Percentiles rank a stretch among this genome's conserved stretches.
phyloP scores from a whole-genome alignment of 768 basidiomycete genomes.

The Filobasidium wieringae region DNA sequence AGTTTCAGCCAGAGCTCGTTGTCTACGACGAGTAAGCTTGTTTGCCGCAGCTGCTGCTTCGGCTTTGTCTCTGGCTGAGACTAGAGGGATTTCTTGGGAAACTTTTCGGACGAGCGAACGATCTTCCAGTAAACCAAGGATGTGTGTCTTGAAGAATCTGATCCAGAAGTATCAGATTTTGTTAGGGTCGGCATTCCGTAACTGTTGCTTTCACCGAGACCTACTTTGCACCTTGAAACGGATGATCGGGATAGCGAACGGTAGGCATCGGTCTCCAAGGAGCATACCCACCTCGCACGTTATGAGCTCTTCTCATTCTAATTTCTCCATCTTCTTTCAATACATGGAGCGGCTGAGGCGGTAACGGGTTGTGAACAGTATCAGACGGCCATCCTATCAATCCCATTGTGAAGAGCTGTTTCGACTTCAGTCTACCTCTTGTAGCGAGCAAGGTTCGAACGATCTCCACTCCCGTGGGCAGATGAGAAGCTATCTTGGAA shows the following conservation, averaged over 20 bases:
- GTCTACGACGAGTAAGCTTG: conserved; percentile 14
- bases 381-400: conserved; percentile 15
- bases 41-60: conserved; percentile 18
- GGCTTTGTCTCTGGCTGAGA: conserved; percentile 18
- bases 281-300: conserved; percentile 23
- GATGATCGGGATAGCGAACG: conserved; percentile 27
- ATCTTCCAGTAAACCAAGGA: conserved; percentile 22
- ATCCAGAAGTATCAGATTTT: not conserved
- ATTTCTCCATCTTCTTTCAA: conserved; percentile 17
- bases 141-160: conserved; percentile 22
- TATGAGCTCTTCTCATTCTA: conserved; percentile 24
- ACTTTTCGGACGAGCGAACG: conserved; percentile 22
- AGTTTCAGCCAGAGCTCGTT: conserved; percentile 7
- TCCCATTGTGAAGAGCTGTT: conserved; percentile 20
- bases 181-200: no score
- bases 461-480: conserved; percentile 4
- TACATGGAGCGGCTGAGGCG: conserved; percentile 16
- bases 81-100: conserved; percentile 11
- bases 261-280: conserved; percentile 22
- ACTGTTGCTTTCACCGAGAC: conserved; percentile 2
- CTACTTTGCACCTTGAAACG: conserved; percentile 25
- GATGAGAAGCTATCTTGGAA: not conserved
- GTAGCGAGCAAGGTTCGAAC: conserved; percentile 10
- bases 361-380: conserved; percentile 4
- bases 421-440: conserved; percentile 10